These are phyloP conservation scores for Tulasnella sp. DNA, from an alignment of 768 basidiomycete genomes.

Conservation along the genomic window DNA sequence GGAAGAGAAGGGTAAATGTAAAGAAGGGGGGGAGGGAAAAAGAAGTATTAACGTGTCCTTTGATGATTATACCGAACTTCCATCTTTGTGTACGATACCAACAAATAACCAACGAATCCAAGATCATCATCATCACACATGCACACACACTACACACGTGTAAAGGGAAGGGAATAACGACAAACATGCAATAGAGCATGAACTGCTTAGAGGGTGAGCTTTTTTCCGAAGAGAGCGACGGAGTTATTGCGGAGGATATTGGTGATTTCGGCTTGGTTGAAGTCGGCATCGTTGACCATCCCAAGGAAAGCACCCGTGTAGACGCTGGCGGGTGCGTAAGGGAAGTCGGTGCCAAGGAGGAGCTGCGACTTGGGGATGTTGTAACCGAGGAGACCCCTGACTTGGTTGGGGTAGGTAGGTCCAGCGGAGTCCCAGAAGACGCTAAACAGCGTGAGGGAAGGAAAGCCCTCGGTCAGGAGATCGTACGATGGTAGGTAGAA, in stretches of 20 bases:
- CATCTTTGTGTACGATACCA: neutral
- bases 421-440: conserved; percentile 18
- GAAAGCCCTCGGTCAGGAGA: too few relatives aligned
- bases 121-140: neutral
- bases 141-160: too few relatives aligned
- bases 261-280: neutral
- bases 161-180: too few relatives aligned
- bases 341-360: conserved; percentile 13
- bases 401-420: conserved; percentile 16
- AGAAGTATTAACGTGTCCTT: neutral
- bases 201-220: neutral
- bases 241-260: conserved; percentile 1
- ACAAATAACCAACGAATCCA: neutral
- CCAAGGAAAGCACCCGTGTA: neutral
- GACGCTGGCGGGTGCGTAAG: conserved; percentile 7
- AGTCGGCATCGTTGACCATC: neutral
- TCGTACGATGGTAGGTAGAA: too few relatives aligned
- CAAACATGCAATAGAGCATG: neutral
- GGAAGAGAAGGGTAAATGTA: neutral
- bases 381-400: conserved; percentile 9
- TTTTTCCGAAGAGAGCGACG: conserved; percentile 6
- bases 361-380: conserved; percentile 15
- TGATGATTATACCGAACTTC: neutral
- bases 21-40: too few relatives aligned
- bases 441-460: neutral